Evolutionary conservation across 306 rosid genomes (phyloP).

Genomic region (Boehmeria nivea): DNA sequence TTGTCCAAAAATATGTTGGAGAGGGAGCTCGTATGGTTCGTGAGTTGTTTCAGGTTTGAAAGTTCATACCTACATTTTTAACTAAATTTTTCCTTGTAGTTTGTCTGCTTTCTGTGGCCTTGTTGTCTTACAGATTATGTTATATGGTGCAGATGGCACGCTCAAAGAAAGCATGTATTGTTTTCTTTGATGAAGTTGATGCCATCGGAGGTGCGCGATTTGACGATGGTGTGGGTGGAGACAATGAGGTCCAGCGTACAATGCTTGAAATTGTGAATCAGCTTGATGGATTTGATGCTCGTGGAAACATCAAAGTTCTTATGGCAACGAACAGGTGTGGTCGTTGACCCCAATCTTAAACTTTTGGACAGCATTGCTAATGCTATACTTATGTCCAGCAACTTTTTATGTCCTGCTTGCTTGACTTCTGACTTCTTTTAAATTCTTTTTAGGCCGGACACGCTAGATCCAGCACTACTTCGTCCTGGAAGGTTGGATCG

Average conservation of each 20-base stretch:
- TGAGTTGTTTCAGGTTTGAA: constrained; percentile 79
- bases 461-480: constrained; percentile 89
- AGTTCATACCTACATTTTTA: not conserved
- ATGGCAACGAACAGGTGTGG: constrained; percentile 97
- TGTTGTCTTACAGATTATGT: constrained; percentile 14
- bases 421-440: constrained; percentile 9
- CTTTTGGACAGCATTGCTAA: too few species aligned
- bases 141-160: constrained; percentile 78
- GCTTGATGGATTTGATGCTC: constrained; percentile 97
- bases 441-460: constrained; percentile 72
- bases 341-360: not conserved
- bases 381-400: too few species aligned
- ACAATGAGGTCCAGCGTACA: constrained; percentile 93
- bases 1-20: constrained; percentile 96
- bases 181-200: constrained; percentile 95
- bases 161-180: constrained; percentile 94
- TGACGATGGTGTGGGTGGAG: constrained; percentile 99
- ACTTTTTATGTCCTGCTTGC: not conserved
- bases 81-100: not conserved
- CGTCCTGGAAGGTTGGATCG: constrained; percentile 97
- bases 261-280: constrained; percentile 99
- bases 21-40: constrained; percentile 99
- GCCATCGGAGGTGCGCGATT: constrained; percentile 99
- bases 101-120: constrained; percentile 1
- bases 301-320: constrained; percentile 93